phyloP scores from a whole-genome alignment of 2,329 filamentous ascomycete genomes.

The Calonectria multiphialidica region DNA sequence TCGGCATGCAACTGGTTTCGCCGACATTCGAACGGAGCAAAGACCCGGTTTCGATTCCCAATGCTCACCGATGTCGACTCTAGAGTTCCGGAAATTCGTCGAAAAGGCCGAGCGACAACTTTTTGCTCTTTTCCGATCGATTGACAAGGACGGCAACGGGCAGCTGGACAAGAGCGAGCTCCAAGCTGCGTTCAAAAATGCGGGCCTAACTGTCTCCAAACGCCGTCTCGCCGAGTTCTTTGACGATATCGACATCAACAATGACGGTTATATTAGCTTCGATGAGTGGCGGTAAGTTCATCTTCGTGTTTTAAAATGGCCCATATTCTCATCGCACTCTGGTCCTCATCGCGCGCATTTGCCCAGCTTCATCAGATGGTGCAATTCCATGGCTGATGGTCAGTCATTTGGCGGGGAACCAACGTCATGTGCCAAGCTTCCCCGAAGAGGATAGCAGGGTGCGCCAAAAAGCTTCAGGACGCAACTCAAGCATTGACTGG shows the following conservation, averaged over 20 bases:
- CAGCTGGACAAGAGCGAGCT: constrained; percentile 90
- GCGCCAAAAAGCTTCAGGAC: constrained; percentile 19
- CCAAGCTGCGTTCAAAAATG: constrained; percentile 79
- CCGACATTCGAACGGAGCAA: constrained; percentile 31
- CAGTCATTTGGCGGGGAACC: constrained; percentile 43
- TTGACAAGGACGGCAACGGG: constrained; percentile 88
- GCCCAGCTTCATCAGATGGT: constrained; percentile 37
- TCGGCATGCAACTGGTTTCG: constrained; percentile 17
- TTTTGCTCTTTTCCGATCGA: constrained; percentile 83
- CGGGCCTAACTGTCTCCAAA: constrained; percentile 83
- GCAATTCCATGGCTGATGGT: constrained; percentile 39
- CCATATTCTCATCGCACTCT: not conserved
- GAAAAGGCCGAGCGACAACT: constrained; percentile 89
- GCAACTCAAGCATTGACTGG: constrained; percentile 14
- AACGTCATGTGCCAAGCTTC: constrained; percentile 46
- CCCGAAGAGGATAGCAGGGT: constrained; percentile 22
- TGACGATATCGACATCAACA: constrained; percentile 87
- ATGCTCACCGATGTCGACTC: constrained; percentile 35
- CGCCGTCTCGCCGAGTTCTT: constrained; percentile 89
- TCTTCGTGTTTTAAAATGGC: not conserved
- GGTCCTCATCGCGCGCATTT: constrained; percentile 23
- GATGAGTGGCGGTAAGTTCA: constrained; percentile 94
- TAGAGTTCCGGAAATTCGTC: constrained; percentile 93
- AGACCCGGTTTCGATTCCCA: constrained; percentile 13
- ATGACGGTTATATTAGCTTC: constrained; percentile 89